Evolutionary conservation across 106 monocot genomes (phyloP).

Genomic region (Dendrobium chrysotoxum): DNA sequence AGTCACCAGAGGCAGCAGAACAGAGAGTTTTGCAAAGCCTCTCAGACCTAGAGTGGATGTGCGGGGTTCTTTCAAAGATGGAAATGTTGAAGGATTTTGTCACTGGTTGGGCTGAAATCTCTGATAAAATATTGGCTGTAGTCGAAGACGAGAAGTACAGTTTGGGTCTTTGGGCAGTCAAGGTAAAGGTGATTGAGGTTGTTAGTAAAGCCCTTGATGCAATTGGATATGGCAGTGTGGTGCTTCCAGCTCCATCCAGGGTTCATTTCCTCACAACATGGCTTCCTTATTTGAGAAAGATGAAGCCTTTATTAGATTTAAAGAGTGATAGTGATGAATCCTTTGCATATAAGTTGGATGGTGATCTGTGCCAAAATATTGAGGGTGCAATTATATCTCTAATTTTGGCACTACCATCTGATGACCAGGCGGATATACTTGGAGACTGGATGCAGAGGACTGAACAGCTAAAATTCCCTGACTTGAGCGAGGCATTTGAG

Average conservation of each 20-base stretch:
- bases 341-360: constrained; percentile 48
- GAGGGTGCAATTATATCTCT: constrained; percentile 80
- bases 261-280: constrained; percentile 61
- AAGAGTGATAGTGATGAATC: constrained; percentile 26
- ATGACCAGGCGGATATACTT: constrained; percentile 84
- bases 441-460: constrained; percentile 69
- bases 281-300: constrained; percentile 70
- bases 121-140: constrained; percentile 37
- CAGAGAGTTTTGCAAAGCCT: constrained; percentile 46
- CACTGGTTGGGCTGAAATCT: constrained; percentile 41
- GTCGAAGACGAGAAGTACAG: constrained; percentile 43
- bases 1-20: constrained; percentile 38
- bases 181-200: constrained; percentile 61
- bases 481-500: constrained; percentile 94
- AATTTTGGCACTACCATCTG: constrained; percentile 71
- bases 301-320: constrained; percentile 63
- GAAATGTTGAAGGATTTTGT: constrained; percentile 82
- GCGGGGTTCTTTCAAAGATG: constrained; percentile 58
- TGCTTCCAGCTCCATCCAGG: constrained; percentile 60
- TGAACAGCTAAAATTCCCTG: constrained; percentile 62
- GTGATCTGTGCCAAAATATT: constrained; percentile 67
- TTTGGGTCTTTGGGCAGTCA: constrained; percentile 55
- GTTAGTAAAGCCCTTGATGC: constrained; percentile 77
- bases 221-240: constrained; percentile 72
- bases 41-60: constrained; percentile 76